These are phyloP conservation scores for Grigorovia transvaalensis DNA, from an alignment of 805 yeast species.

Conservation along the genomic window DNA sequence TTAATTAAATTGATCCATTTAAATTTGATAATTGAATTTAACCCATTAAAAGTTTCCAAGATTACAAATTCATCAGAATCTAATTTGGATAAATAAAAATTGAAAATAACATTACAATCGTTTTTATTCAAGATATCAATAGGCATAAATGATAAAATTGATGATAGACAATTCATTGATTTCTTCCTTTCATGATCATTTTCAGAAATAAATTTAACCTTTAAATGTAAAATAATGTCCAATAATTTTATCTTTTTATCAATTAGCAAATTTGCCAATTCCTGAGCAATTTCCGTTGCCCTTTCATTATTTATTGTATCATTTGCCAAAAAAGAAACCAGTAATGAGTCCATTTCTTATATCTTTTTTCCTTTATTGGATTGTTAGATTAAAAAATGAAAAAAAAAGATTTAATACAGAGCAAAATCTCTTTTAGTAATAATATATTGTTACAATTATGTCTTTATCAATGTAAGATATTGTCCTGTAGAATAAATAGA, in stretches of 20 bases:
- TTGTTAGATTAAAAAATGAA: not conserved
- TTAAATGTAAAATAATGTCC: conserved; percentile 46
- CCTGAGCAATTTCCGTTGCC: conserved; percentile 21
- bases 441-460: too few relatives aligned
- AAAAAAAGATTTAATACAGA: too few relatives aligned
- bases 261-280: conserved; percentile 22
- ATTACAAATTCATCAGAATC: conserved; percentile 48
- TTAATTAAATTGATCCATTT: conserved; percentile 34
- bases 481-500: too few relatives aligned
- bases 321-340: conserved; percentile 32
- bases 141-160: conserved; percentile 27
- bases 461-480: too few relatives aligned
- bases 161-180: conserved; percentile 37
- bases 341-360: conserved; percentile 5
- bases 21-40: conserved; percentile 43
- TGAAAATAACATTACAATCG: conserved; percentile 31
- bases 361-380: too few relatives aligned
- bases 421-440: too few relatives aligned
- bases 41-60: conserved; percentile 42
- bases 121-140: conserved; percentile 27
- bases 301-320: conserved; percentile 27
- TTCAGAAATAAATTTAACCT: conserved; percentile 53
- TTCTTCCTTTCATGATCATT: conserved; percentile 42
- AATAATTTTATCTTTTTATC: conserved; percentile 31
- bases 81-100: conserved; percentile 55